phyloP scores from a whole-genome alignment of 331 rosid species.

The Erythrophleum ivorense region DNA sequence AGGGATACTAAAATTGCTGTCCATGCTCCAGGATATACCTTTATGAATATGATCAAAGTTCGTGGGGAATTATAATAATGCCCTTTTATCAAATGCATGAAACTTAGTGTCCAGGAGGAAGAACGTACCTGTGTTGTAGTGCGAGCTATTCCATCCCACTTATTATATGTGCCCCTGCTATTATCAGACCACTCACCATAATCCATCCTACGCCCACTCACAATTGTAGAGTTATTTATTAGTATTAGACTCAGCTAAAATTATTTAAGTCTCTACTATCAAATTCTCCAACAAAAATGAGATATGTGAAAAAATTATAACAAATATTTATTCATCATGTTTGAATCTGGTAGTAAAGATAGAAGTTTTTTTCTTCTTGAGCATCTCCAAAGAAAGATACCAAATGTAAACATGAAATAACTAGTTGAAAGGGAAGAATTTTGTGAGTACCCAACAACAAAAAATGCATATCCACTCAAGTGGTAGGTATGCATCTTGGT shows the following conservation, averaged over 20 bases:
- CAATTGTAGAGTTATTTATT: not conserved
- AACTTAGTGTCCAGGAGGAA: not conserved
- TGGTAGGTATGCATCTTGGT: conserved; percentile 94
- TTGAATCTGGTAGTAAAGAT: no score
- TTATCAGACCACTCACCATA: conserved; percentile 94
- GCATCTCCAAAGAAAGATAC: not conserved
- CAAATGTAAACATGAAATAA: conserved; percentile 19
- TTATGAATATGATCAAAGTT: not conserved
- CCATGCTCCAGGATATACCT: conserved; percentile 99
- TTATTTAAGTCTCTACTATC: no score
- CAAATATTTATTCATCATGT: no score
- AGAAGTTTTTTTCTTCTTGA: not conserved
- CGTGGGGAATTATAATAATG: not conserved
- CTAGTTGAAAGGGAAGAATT: conserved; percentile 26
- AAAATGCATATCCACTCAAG: conserved; percentile 88
- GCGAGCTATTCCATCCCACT: conserved; percentile 99
- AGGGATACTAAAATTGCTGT: conserved; percentile 87
- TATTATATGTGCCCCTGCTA: conserved; percentile 95
- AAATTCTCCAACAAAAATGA: no score
- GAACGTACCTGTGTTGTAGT: conserved; percentile 75
- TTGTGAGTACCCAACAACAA: conserved; percentile 80
- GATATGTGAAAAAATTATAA: no score
- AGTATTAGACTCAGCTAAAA: not conserved
- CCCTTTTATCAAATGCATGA: not conserved
- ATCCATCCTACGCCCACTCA: conserved; percentile 73